These are phyloP conservation scores for Beta lomatogona DNA, from an alignment of 179 eudicot genomes.

Conservation along the genomic window DNA sequence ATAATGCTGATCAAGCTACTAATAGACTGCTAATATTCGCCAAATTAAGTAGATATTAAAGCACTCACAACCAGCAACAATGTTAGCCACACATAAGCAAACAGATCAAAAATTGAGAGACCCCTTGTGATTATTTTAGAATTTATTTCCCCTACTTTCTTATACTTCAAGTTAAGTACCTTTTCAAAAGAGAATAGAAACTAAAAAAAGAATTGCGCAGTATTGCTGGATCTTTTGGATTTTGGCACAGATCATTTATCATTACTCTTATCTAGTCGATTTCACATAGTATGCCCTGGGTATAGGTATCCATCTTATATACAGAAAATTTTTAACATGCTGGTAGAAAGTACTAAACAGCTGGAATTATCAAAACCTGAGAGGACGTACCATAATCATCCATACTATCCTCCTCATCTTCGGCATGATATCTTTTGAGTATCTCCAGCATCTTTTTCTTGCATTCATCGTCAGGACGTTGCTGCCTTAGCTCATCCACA, in stretches of 20 bases:
- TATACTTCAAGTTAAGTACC: background rate
- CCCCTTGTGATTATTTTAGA: background rate
- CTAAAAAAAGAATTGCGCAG: too few species aligned
- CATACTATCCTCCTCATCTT: conserved; percentile 60
- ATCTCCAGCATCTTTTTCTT: conserved; percentile 80
- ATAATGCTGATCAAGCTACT: background rate
- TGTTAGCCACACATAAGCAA: background rate
- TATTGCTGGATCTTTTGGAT: background rate
- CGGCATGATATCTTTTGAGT: conserved; percentile 62
- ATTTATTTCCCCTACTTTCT: background rate
- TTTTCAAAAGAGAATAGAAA: too few species aligned
- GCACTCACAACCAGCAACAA: background rate
- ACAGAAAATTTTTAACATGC: background rate
- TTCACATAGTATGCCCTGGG: background rate
- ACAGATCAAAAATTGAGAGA: too few species aligned
- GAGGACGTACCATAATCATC: conserved; percentile 46
- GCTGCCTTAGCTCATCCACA: conserved; percentile 62
- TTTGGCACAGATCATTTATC: background rate
- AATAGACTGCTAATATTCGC: background rate
- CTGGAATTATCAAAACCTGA: background rate
- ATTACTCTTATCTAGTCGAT: background rate
- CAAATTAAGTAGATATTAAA: background rate
- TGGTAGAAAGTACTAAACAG: background rate
- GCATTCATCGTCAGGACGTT: conserved; percentile 61
- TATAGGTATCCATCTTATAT: background rate